phyloP scores from a whole-genome alignment of 164 flowering plant species.

The Sextonia rubra region DNA sequence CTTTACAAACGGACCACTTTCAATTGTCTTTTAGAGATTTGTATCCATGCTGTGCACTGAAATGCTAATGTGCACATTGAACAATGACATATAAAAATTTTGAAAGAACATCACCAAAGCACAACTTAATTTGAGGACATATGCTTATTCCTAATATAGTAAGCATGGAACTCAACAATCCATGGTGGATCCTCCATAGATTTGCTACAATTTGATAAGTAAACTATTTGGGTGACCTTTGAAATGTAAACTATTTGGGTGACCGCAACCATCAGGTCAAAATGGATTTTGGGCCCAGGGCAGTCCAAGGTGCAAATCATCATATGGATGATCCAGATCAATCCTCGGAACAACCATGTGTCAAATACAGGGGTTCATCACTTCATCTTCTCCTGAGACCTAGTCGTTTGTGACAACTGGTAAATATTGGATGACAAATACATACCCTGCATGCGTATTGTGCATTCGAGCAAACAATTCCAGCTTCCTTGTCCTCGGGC shows the following conservation, averaged over 20 bases:
- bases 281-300: background rate
- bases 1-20: no score
- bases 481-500: slow-evolving; percentile 94
- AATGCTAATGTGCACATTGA: background rate
- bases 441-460: slow-evolving; percentile 95
- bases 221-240: no score
- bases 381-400: background rate
- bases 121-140: background rate
- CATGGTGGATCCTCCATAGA: background rate
- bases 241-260: background rate
- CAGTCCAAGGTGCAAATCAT: background rate
- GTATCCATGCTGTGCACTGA: background rate
- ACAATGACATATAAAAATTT: background rate
- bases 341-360: background rate
- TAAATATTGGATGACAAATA: background rate
- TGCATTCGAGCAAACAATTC: slow-evolving; percentile 99
- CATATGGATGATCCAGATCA: background rate
- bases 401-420: background rate
- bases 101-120: background rate
- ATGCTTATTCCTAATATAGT: background rate
- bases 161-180: background rate
- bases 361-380: background rate
- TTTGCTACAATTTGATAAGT: background rate
- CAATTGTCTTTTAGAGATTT: background rate
- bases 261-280: background rate